These are phyloP conservation scores for Diospyros lotus DNA, from an alignment of 148 eudicot genomes.

Conservation along the genomic window DNA sequence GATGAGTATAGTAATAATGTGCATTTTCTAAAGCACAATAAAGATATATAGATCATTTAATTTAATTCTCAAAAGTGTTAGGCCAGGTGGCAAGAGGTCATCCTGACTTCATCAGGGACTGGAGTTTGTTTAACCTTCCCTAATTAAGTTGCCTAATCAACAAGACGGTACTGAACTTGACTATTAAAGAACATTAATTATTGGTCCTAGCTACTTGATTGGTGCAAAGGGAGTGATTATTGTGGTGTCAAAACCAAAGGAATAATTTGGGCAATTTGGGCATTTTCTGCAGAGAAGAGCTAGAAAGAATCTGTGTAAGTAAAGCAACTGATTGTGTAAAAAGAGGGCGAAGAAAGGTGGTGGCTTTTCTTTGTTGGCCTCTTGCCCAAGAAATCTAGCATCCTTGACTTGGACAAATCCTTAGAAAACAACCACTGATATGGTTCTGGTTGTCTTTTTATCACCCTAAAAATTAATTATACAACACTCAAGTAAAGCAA, in stretches of 20 bases:
- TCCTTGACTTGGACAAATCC: slow-evolving; percentile 12
- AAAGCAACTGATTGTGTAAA: background rate
- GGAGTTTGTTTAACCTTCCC: background rate
- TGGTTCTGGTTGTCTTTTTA: background rate
- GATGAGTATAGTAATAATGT: background rate
- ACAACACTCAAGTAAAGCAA: background rate
- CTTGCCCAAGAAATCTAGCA: slow-evolving; percentile 4
- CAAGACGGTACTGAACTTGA: background rate
- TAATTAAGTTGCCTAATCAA: too few species aligned
- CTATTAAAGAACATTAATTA: background rate
- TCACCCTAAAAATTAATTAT: background rate
- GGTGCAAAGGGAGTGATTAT: background rate
- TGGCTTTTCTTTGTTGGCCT: slow-evolving; percentile 16
- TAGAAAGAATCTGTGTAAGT: slow-evolving; percentile 13
- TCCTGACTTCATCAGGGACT: too few species aligned
- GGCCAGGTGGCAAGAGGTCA: too few species aligned
- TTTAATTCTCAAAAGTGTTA: too few species aligned
- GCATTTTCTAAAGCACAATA: background rate
- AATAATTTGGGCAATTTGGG: background rate
- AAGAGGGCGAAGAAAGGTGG: background rate
- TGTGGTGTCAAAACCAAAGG: background rate
- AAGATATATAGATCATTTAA: too few species aligned
- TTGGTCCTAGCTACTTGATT: background rate
- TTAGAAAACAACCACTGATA: background rate
- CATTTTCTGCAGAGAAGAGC: background rate